These are phyloP conservation scores for Claviceps sp. DNA, from an alignment of 2,329 filamentous ascomycete species.

Conservation along the genomic window DNA sequence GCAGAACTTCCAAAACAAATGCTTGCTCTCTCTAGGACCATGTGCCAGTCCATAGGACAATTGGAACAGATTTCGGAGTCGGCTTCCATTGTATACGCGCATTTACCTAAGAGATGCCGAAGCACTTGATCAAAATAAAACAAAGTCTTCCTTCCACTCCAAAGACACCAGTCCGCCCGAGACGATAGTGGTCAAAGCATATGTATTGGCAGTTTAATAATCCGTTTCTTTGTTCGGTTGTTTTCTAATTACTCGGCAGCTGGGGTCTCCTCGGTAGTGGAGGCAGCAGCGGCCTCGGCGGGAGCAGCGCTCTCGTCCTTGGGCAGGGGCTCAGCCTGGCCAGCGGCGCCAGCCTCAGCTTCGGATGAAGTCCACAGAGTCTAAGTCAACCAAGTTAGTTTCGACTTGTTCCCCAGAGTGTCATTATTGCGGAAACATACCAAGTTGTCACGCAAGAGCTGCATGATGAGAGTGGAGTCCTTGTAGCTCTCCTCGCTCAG, in stretches of 20 bases:
- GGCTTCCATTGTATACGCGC: slow-evolving; percentile 25
- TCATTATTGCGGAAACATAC: slow-evolving; percentile 35
- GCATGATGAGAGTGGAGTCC: slow-evolving; percentile 98
- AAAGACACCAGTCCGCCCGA: slow-evolving; percentile 47
- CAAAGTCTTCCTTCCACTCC: slow-evolving; percentile 48
- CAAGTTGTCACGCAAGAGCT: slow-evolving; percentile 92
- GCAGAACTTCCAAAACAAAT: slow-evolving; percentile 33
- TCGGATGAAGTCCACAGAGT: slow-evolving; percentile 99
- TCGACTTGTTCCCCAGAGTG: neutral
- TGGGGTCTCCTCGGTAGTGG: slow-evolving; percentile 55
- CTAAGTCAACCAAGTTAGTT: slow-evolving; percentile 29
- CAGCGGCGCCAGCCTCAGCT: slow-evolving; percentile 58
- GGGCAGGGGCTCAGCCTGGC: slow-evolving; percentile 33
- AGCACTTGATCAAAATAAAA: slow-evolving; percentile 38
- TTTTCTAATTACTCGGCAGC: slow-evolving; percentile 39
- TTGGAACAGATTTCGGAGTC: slow-evolving; percentile 22
- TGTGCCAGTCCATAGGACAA: slow-evolving; percentile 25
- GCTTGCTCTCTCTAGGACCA: slow-evolving; percentile 28
- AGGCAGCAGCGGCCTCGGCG: slow-evolving; percentile 43
- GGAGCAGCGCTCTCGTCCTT: slow-evolving; percentile 37
- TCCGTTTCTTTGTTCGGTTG: slow-evolving; percentile 5
- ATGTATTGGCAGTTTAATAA: slow-evolving; percentile 15
- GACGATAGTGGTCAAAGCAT: slow-evolving; percentile 20
- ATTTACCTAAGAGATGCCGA: slow-evolving; percentile 35
- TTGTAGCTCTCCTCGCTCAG: slow-evolving; percentile 98